phyloP scores from a whole-genome alignment of 768 basidiomycete species.

The Mycena rebaudengoi region DNA sequence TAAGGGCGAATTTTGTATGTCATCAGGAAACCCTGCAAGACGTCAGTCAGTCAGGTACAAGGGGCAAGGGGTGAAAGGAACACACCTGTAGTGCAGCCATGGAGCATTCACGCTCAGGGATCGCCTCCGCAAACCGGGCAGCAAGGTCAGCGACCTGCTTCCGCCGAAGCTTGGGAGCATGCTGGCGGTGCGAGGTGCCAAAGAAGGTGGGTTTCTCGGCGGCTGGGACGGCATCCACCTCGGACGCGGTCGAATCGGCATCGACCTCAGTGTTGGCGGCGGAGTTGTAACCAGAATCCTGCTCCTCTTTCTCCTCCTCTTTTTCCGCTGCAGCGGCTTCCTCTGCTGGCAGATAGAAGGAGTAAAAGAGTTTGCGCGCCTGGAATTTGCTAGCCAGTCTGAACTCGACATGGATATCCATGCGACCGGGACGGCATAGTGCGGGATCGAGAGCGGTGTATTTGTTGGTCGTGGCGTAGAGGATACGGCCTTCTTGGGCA shows the following conservation, averaged over 20 bases:
- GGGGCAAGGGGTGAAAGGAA: neutral
- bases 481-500: conserved; percentile 83
- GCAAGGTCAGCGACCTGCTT: conserved; percentile 57
- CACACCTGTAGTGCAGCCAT: conserved; percentile 56
- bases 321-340: conserved; percentile 36
- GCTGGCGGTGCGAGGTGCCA: conserved; percentile 41
- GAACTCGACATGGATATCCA: conserved; percentile 85
- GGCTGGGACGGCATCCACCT: conserved; percentile 8
- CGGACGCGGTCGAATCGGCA: conserved; percentile 29
- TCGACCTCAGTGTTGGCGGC: conserved; percentile 30
- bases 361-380: conserved; percentile 67
- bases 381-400: conserved; percentile 77
- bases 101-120: conserved; percentile 59
- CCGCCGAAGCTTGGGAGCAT: conserved; percentile 50
- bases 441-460: conserved; percentile 76
- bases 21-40: conserved; percentile 30
- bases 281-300: conserved; percentile 33
- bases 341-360: conserved; percentile 67
- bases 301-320: conserved; percentile 27
- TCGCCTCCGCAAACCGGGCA: conserved; percentile 57
- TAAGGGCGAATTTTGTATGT: conserved; percentile 39
- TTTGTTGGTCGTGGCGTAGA: conserved; percentile 84
- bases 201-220: conserved; percentile 23
- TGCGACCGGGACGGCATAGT: conserved; percentile 78
- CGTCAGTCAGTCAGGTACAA: neutral